A percentile compares a stretch with the other conserved stretches of the same genome.
Evolutionary conservation across 2,329 filamentous ascomycete genomes (phyloP).

Genomic region (Exutisphaerella laricina): DNA sequence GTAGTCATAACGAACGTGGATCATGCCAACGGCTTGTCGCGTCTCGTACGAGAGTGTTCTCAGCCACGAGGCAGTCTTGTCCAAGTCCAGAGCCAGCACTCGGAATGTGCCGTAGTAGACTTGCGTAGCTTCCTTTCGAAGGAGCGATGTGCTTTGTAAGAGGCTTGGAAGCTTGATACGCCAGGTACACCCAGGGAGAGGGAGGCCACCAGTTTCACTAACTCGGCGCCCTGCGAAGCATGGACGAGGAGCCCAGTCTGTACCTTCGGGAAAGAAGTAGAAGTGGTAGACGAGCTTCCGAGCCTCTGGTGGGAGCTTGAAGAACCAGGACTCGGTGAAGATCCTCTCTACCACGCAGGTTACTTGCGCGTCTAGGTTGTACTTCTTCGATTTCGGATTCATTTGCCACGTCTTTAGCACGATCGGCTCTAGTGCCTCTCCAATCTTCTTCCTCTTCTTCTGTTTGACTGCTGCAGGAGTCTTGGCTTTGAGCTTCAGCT

Average conservation of each 20-base stretch:
- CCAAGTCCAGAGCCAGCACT: not conserved
- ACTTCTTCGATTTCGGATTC: not conserved
- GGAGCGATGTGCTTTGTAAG: not conserved
- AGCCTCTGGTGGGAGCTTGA: not conserved
- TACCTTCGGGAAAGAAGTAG: constrained; percentile 6
- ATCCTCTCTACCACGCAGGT: not conserved
- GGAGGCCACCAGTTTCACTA: not conserved
- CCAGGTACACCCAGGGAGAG: not conserved
- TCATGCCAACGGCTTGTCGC: not conserved
- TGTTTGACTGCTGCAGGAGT: too few species aligned
- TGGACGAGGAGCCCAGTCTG: constrained; percentile 3
- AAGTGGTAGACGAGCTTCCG: not conserved
- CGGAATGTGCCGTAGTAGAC: constrained; percentile 5
- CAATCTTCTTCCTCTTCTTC: not conserved
- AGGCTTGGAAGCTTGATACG: constrained; percentile 1
- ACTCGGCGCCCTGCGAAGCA: not conserved
- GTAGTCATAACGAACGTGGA: not conserved
- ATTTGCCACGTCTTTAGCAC: not conserved
- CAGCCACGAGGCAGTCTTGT: not conserved
- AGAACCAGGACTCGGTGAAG: constrained; percentile 3
- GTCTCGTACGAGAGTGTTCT: not conserved
- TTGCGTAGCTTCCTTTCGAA: constrained; percentile 5
- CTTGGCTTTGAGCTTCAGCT: not conserved
- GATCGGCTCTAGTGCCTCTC: not conserved
- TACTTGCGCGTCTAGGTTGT: not conserved